Percentiles rank a stretch among this genome's conserved stretches.
These are phyloP conservation scores for Lichtheimia corymbifera DNA, from an alignment of 371 early-diverging fungal genomes.

Conservation along the genomic window DNA sequence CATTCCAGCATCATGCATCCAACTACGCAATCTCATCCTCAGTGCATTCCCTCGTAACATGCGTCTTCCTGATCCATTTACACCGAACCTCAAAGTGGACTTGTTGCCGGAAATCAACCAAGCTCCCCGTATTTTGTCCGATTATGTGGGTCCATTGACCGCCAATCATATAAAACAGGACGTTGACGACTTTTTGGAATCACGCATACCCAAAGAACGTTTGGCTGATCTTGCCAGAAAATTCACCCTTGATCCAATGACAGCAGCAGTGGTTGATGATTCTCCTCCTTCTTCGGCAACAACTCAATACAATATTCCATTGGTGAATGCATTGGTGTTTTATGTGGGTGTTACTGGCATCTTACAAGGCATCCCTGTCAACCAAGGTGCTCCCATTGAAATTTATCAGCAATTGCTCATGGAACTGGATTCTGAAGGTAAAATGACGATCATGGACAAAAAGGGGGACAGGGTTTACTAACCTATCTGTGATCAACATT, in stretches of 20 bases:
- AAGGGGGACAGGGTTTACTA: background rate
- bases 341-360: slow-evolving; percentile 86
- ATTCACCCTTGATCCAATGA: too few species aligned
- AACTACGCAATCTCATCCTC: slow-evolving; percentile 91
- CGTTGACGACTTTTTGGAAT: slow-evolving; percentile 72
- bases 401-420: slow-evolving; percentile 80
- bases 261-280: background rate
- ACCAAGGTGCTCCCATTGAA: slow-evolving; percentile 80
- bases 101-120: slow-evolving; percentile 83
- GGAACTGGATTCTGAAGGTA: slow-evolving; percentile 85
- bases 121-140: slow-evolving; percentile 84
- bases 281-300: too few species aligned
- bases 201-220: slow-evolving; percentile 62
- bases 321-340: slow-evolving; percentile 88
- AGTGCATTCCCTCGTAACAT: slow-evolving; percentile 94
- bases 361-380: slow-evolving; percentile 57
- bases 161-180: slow-evolving; percentile 67
- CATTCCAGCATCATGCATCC: slow-evolving; percentile 91
- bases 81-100: slow-evolving; percentile 92
- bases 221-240: slow-evolving; percentile 50
- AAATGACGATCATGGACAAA: background rate
- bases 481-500: too few species aligned
- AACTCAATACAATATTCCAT: slow-evolving; percentile 71
- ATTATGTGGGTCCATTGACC: slow-evolving; percentile 69
- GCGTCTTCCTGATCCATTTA: slow-evolving; percentile 96